These are phyloP conservation scores for Aspergillus bertholletiae DNA, from an alignment of 495 filamentous ascomycete species.

Conservation along the genomic window DNA sequence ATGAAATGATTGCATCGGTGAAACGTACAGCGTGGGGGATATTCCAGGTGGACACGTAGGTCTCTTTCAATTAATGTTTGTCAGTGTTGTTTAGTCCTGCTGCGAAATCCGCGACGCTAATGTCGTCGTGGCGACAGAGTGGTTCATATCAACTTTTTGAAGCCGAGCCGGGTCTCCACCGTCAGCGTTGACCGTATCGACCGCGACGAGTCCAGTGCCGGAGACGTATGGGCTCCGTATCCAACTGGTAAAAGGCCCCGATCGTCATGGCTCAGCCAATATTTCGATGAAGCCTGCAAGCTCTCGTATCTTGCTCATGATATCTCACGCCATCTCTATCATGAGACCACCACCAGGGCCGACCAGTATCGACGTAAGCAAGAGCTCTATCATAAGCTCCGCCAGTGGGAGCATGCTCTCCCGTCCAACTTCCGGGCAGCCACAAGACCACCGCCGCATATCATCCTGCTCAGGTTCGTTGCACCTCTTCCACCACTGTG, in stretches of 20 bases:
- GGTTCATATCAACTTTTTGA: constrained; percentile 30
- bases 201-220: constrained; percentile 1
- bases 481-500: not conserved
- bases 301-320: constrained; percentile 29
- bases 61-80: too few species aligned
- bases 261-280: constrained; percentile 20
- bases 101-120: too few species aligned
- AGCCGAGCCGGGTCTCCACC: constrained; percentile 20
- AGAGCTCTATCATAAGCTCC: constrained; percentile 19
- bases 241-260: constrained; percentile 14
- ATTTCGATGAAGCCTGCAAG: constrained; percentile 31
- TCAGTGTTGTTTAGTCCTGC: too few species aligned
- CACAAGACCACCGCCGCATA: constrained; percentile 22
- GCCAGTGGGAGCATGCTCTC: constrained; percentile 19
- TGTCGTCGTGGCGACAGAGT: constrained; percentile 14
- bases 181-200: constrained; percentile 20
- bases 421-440: constrained; percentile 12
- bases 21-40: constrained; percentile 30
- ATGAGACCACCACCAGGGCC: not conserved
- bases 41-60: constrained; percentile 33
- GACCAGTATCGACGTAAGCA: constrained; percentile 12
- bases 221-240: constrained; percentile 24
- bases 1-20: constrained; percentile 23
- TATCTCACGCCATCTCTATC: constrained; percentile 14
- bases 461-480: constrained; percentile 27